Evolutionary conservation across 352 stramenopile genomes (phyloP), one percentile per base, ranked within the genome.

Genomic region (Thalassiosira livingstoniorum): DNA sequence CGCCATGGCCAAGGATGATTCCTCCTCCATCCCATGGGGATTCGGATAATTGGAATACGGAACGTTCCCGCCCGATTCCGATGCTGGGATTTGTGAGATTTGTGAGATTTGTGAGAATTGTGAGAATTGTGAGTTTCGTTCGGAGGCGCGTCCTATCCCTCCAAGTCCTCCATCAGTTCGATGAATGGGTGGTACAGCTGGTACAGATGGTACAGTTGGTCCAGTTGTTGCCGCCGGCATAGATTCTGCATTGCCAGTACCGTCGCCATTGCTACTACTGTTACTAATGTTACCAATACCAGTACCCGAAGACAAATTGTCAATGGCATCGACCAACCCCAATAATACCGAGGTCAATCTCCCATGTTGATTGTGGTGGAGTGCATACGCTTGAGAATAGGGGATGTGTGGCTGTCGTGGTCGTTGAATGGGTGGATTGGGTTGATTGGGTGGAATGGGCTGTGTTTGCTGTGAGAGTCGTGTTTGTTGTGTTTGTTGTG

Each of bases 1-100:
- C n/a, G 78, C 78, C 63, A 78, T 73, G 37, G 75, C 70, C 61
- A 86, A 37, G 0, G 78, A 86, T 7, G 71, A 74, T 15, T 77
- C 70, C 42, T 86, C 78, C 37, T 75, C 66, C 11, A 2, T 69
- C 31, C 53, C 29, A 29, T 61, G 34, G 27, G 18, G 4, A 11
- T 31, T 11, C 4, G 31, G n/a, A 58, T 11, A 25, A 57, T 34
- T 61, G 35, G 25, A 51, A 69, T 15, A 27, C 29, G 7, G 31
- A 35, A 21, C 11, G 25, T 34, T 39, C 21, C 10, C 43, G 21
- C 32, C 21, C 27, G 27, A 15, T 13, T 32, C 35, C 7, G 31
- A 18, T 21, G 25, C 18, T 43, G 35, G 29, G n/a, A n/a, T n/a
- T n/a, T n/a, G n/a, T n/a, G n/a, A n/a, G n/a, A n/a, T n/a, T n/a